A percentile compares a stretch with the other conserved stretches of the same genome.
Evolutionary conservation across 176 grass and related monocot species (phyloP).

Genomic region (Oryza glumipatula): DNA sequence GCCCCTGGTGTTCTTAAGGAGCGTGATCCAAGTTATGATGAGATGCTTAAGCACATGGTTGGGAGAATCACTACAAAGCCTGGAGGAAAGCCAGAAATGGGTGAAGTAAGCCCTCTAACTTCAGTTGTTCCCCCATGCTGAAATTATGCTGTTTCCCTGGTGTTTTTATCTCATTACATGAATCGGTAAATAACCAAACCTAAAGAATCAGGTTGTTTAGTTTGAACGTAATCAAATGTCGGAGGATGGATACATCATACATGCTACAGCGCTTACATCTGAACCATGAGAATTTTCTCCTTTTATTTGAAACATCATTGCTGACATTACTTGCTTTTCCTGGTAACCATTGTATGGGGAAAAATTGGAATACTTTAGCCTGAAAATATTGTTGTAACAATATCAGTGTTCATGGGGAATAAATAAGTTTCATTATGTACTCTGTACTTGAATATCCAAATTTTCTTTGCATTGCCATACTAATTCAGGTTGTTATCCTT

Average conservation of each 20-base stretch:
- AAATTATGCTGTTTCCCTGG: neutral
- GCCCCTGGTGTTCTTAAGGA: slow-evolving; percentile 56
- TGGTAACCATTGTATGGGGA: neutral
- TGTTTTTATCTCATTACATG: neutral
- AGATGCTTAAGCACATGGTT: slow-evolving; percentile 92
- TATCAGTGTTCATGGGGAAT: neutral
- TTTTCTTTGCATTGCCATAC: neutral
- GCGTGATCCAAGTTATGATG: slow-evolving; percentile 84
- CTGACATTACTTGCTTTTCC: neutral
- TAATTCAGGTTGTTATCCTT: slow-evolving; percentile 2
- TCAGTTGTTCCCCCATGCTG: neutral
- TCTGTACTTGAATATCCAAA: neutral
- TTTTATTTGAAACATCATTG: neutral
- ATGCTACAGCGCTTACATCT: neutral
- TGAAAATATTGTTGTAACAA: neutral
- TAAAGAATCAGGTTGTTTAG: neutral
- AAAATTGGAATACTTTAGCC: neutral
- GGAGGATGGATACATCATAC: neutral
- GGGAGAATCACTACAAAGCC: slow-evolving; percentile 90
- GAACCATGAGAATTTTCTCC: neutral
- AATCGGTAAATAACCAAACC: neutral
- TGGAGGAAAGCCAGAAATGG: slow-evolving; percentile 89
- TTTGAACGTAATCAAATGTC: slow-evolving; percentile 13
- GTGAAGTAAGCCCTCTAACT: slow-evolving; percentile 63
- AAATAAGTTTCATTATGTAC: neutral